phyloP scores from a whole-genome alignment of 139 green algal genomes.

The Closterium sp. region DNA sequence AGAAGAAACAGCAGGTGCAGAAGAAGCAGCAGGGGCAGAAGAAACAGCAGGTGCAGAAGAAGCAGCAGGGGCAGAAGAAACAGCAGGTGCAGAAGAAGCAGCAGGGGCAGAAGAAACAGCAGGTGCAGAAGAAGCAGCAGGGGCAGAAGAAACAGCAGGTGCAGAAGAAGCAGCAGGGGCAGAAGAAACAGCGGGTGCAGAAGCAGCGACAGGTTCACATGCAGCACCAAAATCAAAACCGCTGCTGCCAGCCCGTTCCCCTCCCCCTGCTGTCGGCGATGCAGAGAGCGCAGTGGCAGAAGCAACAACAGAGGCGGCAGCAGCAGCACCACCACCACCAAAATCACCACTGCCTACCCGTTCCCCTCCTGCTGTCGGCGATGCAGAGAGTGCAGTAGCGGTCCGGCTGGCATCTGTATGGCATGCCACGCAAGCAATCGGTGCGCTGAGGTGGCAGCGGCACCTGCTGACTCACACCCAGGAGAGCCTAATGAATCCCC shows the following conservation, averaged over 20 bases:
- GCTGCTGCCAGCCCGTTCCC: not conserved
- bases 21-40: too few relatives aligned
- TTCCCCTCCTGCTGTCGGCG: too few relatives aligned
- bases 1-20: too few relatives aligned
- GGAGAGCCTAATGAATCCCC: not conserved
- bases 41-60: too few relatives aligned
- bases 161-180: too few relatives aligned
- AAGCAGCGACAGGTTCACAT: not conserved
- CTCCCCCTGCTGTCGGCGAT: not conserved
- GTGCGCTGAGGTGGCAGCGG: slow-evolving; percentile 26
- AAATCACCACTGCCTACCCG: too few relatives aligned
- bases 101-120: not conserved
- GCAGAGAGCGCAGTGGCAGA: not conserved
- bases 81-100: not conserved
- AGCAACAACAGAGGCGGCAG: not conserved
- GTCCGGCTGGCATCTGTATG: slow-evolving; percentile 25
- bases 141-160: too few relatives aligned
- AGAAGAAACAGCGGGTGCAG: too few relatives aligned
- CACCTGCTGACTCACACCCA: slow-evolving; percentile 11
- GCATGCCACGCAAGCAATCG: slow-evolving; percentile 43
- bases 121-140: not conserved
- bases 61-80: too few relatives aligned
- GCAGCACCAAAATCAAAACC: too few relatives aligned
- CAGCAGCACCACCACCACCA: not conserved
- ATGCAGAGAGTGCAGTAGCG: not conserved